Conservation (phyloP, 2,329 filamentous ascomycete genomes). For the Beauveria scarabaeidicola region DNA sequence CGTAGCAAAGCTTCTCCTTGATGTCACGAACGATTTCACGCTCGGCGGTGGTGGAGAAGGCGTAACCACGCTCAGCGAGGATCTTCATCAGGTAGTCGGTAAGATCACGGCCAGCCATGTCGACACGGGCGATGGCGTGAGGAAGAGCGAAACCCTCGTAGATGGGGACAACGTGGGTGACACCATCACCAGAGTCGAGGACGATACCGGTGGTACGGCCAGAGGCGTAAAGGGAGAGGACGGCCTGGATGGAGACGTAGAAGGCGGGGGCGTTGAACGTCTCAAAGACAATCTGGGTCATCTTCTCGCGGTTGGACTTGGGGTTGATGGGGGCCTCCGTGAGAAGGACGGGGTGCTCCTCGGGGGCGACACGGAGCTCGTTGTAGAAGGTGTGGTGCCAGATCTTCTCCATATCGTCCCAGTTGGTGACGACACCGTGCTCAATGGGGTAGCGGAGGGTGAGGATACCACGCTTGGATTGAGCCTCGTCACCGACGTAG, state of each 20-base stretch:
- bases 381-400: conserved; percentile 99
- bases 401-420: conserved; percentile 99
- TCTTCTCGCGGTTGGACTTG: conserved; percentile 99
- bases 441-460: conserved; percentile 99
- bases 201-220: conserved; percentile 99
- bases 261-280: conserved; percentile 99
- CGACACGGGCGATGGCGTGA: conserved; percentile 99
- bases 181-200: conserved; percentile 99
- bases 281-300: conserved; percentile 99
- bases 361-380: conserved; percentile 98
- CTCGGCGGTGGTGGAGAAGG: conserved; percentile 99
- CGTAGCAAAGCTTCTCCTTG: conserved; percentile 99
- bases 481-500: conserved; percentile 99
- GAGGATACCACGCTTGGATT: conserved; percentile 99
- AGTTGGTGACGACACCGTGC: conserved; percentile 99
- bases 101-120: conserved; percentile 99
- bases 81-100: conserved; percentile 99
- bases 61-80: conserved; percentile 96
- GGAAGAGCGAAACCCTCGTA: conserved; percentile 99
- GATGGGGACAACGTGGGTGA: conserved; percentile 99
- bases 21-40: conserved; percentile 99
- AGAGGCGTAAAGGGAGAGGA: conserved; percentile 97
- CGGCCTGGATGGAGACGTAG: conserved; percentile 99
- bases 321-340: conserved; percentile 99
- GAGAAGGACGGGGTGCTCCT: conserved; percentile 99